Evolutionary conservation across 2,329 filamentous ascomycete species (phyloP).

Genomic region (Tolypocladium endophyticum): DNA sequence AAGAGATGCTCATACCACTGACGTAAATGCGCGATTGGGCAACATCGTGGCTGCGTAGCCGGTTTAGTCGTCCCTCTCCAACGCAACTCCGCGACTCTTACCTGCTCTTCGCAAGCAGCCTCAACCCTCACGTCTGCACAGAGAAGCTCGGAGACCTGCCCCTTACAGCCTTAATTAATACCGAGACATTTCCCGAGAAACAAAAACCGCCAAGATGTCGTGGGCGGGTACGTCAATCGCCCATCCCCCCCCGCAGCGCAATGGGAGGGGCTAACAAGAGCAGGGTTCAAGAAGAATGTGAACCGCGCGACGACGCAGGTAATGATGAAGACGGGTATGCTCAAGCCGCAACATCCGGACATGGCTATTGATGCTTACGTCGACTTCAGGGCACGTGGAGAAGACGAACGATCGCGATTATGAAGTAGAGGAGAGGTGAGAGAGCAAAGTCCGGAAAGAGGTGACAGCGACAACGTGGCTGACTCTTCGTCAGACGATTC

Average conservation of each 20-base stretch:
- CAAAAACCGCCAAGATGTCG: slow-evolving; percentile 42
- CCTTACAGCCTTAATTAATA: not conserved
- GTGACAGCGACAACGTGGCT: slow-evolving; percentile 3
- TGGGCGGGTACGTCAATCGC: slow-evolving; percentile 49
- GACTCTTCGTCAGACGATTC: slow-evolving; percentile 58
- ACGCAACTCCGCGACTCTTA: not conserved
- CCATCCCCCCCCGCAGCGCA: slow-evolving; percentile 13
- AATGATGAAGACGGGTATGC: slow-evolving; percentile 94
- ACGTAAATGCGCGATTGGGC: slow-evolving; percentile 21
- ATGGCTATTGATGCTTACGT: not conserved
- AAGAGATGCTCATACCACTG: slow-evolving; percentile 8
- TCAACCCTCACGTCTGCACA: not conserved
- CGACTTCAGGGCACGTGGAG: slow-evolving; percentile 71
- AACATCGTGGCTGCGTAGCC: slow-evolving; percentile 20
- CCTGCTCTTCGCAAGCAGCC: not conserved
- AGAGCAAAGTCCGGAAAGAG: not conserved
- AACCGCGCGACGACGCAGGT: slow-evolving; percentile 98
- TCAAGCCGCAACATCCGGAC: not conserved
- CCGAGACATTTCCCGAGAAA: not conserved
- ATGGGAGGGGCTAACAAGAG: slow-evolving; percentile 15
- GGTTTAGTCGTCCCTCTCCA: slow-evolving; percentile 2
- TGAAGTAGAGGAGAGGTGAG: slow-evolving; percentile 84
- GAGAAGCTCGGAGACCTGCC: not conserved
- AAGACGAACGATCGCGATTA: slow-evolving; percentile 98
- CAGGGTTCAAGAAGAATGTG: slow-evolving; percentile 73